Conservation (phyloP, 371 early-diverging fungal species). For the Haplosporangium sp. region DNA sequence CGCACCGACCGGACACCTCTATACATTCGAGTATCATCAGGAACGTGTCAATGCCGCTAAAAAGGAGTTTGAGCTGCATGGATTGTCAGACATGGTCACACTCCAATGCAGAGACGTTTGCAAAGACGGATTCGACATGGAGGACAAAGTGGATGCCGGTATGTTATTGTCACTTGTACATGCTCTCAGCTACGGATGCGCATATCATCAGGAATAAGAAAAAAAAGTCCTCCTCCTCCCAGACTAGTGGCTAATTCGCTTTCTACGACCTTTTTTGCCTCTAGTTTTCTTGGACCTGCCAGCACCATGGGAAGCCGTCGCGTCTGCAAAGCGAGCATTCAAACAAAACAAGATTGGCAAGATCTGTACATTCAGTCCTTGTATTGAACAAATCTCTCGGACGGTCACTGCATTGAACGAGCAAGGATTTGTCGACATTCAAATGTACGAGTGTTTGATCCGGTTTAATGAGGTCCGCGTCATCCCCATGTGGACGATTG, state of each 20-base stretch:
- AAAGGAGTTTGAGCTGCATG: constrained; percentile 86
- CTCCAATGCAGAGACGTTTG: constrained; percentile 89
- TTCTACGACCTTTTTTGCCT: background rate
- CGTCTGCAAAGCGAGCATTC: constrained; percentile 84
- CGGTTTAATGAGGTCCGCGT: constrained; percentile 69
- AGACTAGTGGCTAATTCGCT: background rate
- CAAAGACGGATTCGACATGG: constrained; percentile 87
- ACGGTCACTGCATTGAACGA: constrained; percentile 81
- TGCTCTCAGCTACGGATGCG: too few species aligned
- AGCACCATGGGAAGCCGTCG: constrained; percentile 95
- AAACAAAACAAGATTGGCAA: constrained; percentile 80
- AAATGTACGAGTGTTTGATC: constrained; percentile 84
- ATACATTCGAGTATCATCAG: constrained; percentile 95
- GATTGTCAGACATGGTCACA: constrained; percentile 72
- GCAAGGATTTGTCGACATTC: constrained; percentile 84
- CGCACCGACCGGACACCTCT: constrained; percentile 87
- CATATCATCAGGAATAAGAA: background rate
- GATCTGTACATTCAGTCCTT: constrained; percentile 95
- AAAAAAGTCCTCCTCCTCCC: too few species aligned
- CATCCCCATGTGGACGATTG: constrained; percentile 62
- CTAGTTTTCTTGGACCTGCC: constrained; percentile 96
- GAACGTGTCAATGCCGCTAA: constrained; percentile 78
- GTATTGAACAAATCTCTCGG: constrained; percentile 94
- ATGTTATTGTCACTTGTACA: constrained; percentile 9
- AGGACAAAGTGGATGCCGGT: constrained; percentile 80